A percentile compares a stretch with the other conserved stretches of the same genome.
phyloP scores from a whole-genome alignment of 768 basidiomycete species.

The Kwoniella newhampshirensis region DNA sequence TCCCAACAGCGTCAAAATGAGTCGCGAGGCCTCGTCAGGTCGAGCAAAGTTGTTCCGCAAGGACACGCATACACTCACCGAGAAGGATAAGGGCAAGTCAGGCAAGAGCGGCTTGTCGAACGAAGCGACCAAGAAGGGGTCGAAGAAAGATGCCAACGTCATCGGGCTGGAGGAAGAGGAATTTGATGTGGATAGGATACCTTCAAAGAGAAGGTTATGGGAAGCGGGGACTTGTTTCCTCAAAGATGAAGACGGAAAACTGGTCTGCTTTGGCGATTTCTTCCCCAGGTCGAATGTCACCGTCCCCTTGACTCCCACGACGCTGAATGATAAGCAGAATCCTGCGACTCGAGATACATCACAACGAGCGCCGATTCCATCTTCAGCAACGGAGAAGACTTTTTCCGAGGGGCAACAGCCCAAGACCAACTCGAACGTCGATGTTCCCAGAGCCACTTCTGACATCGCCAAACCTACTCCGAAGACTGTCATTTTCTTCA shows the following conservation, averaged over 20 bases:
- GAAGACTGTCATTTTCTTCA: conserved; percentile 52
- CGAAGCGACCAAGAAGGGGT: background rate
- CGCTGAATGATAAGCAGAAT: background rate
- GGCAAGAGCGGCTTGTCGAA: background rate
- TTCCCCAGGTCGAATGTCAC: conserved; percentile 24
- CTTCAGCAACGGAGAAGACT: conserved; percentile 5
- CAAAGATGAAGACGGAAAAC: conserved; percentile 39
- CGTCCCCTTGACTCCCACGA: background rate
- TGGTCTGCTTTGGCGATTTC: conserved; percentile 41
- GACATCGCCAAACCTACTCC: conserved; percentile 13
- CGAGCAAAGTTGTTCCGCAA: background rate
- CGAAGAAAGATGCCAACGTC: background rate
- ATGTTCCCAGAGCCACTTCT: background rate
- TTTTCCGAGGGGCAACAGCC: too few relatives aligned
- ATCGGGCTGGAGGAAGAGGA: conserved; percentile 23
- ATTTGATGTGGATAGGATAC: conserved; percentile 41
- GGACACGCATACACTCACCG: conserved; percentile 12
- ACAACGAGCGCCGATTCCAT: background rate
- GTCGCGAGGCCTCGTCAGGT: background rate
- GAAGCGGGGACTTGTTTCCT: conserved; percentile 49
- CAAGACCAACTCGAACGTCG: background rate
- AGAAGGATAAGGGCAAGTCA: conserved; percentile 2
- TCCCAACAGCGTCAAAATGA: background rate
- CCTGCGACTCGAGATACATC: background rate
- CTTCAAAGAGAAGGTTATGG: conserved; percentile 37